Conservation (phyloP, 106 monocot species). For the Platanthera zijinensis region DNA sequence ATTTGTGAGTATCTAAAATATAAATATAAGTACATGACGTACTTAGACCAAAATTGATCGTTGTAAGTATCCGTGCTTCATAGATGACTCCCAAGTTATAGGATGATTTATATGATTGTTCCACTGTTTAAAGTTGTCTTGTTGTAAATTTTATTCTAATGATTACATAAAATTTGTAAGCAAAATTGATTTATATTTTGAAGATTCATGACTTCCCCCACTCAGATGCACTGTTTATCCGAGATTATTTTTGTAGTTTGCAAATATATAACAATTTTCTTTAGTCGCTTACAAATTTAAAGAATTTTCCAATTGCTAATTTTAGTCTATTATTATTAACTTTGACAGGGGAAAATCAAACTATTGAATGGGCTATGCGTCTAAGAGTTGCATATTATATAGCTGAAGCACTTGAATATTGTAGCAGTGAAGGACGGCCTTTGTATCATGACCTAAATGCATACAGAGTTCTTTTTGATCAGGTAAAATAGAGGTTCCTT, state of each 20-base stretch:
- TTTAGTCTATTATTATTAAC: neutral
- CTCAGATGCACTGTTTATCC: neutral
- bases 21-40: no score
- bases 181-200: neutral
- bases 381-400: constrained; percentile 28
- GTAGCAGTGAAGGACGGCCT: constrained; percentile 26
- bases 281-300: no score
- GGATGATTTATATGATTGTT: neutral
- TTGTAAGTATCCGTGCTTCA: no score
- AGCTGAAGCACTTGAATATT: constrained; percentile 37
- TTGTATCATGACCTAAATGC: constrained; percentile 80
- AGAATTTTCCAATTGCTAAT: neutral
- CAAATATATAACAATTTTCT: neutral
- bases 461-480: constrained; percentile 90
- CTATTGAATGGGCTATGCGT: constrained; percentile 53
- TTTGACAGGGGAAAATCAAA: constrained; percentile 59
- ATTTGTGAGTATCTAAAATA: no score
- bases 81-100: no score
- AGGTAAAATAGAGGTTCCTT: constrained; percentile 28
- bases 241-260: neutral
- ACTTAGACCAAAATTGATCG: no score
- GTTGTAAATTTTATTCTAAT: neutral
- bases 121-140: neutral
- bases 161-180: neutral
- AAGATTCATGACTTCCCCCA: neutral